Evolutionary conservation across 768 basidiomycete species (phyloP).

Genomic region (Lyophyllum semitale): DNA sequence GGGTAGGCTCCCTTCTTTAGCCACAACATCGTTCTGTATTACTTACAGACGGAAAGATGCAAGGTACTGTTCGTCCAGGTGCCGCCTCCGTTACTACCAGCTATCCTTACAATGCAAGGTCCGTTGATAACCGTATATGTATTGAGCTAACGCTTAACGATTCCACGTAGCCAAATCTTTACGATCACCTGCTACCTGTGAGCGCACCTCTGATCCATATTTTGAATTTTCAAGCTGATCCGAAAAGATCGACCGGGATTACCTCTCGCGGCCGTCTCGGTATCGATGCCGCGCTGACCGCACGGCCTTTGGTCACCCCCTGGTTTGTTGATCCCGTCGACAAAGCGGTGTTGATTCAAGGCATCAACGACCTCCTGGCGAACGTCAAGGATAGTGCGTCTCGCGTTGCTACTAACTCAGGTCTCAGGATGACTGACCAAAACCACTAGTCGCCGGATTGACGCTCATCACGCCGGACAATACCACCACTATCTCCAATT

Average conservation of each 20-base stretch:
- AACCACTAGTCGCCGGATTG: constrained; percentile 43
- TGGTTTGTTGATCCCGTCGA: constrained; percentile 64
- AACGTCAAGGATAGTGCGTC: constrained; percentile 42
- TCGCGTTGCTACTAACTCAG: neutral
- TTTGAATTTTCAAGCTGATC: neutral
- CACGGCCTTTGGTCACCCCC: constrained; percentile 47
- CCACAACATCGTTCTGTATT: too few relatives aligned
- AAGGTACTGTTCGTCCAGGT: constrained; percentile 69
- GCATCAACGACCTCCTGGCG: constrained; percentile 49
- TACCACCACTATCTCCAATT: constrained; percentile 53
- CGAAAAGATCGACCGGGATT: constrained; percentile 58
- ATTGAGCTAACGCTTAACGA: too few relatives aligned
- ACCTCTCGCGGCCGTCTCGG: constrained; percentile 66
- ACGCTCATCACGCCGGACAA: constrained; percentile 63
- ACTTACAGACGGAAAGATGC: too few relatives aligned
- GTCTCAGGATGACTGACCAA: neutral
- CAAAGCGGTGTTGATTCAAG: constrained; percentile 50
- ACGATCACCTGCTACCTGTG: constrained; percentile 65
- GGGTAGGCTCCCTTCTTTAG: constrained; percentile 29
- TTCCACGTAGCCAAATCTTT: constrained; percentile 56
- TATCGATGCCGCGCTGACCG: constrained; percentile 52
- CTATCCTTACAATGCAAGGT: constrained; percentile 55
- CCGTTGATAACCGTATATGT: too few relatives aligned
- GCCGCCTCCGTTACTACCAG: constrained; percentile 50
- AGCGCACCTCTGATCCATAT: constrained; percentile 12